Evolutionary conservation across 1,139 yeast genomes (phyloP), one percentile per base, ranked within the genome.

Genomic region (Wickerhamomyces sp.): DNA sequence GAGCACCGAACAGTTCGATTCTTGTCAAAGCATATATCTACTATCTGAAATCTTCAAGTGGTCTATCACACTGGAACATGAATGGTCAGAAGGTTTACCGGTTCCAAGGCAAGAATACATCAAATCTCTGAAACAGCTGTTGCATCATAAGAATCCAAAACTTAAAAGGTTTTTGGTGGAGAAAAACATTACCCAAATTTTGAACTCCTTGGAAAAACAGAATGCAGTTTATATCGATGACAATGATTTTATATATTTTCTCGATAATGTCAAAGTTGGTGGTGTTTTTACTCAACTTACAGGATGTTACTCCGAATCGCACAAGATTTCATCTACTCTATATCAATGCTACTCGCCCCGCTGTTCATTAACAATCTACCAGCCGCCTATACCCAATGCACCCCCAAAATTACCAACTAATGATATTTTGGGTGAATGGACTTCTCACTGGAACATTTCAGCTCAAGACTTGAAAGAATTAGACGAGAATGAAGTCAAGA

Each of bases 381-480:
- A 49, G 40, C 48, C 51, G 2, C 55, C 53, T 18, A 32, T 48
- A 1, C 55, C 55, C 8, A 33, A 34, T 3, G 40, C 44, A 0
- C 51, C 45, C 3, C 37, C 48, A 3, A 31, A 40, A 21, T 44
- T 40, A 17, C 24, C 45, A 0, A n/a, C 35, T 0, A n/a, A 22
- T 13, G 38, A 28, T 6, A 46, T 39, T 46, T 59, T 31, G 46
- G 67, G 67, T 5, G 83, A 83, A 51, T 86, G 95, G 95, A 81
- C 85, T 0, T 72, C 79, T 12, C 86, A 79, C 55, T 86, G 94
- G 90, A 72, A 76, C 39, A 52, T 85, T 21, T 68, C 81, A 0
- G 73, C 75, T 3, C 79, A 74, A 16, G 82, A 78, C 37, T 56
- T 84, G 27, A 63, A 70, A 12, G 74, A 70, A 28, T 65, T 80